Evolutionary conservation across 1,139 yeast genomes (phyloP).

Genomic region (Pichia sp.): DNA sequence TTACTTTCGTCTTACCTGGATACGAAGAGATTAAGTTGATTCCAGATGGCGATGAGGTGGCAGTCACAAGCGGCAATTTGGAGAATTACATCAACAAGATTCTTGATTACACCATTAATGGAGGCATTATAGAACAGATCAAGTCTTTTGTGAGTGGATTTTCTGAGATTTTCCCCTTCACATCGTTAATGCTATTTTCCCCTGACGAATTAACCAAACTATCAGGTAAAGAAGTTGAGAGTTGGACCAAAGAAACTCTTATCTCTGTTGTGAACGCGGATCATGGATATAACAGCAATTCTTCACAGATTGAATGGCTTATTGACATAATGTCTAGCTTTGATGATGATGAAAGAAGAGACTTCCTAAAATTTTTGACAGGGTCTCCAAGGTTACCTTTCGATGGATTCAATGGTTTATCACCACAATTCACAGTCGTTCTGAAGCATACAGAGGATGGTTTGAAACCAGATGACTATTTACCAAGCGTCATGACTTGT

Average conservation of each 20-base stretch:
- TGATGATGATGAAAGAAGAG: conserved; percentile 47
- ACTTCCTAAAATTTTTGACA: conserved; percentile 80
- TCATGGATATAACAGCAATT: conserved; percentile 80
- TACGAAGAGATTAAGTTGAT: conserved; percentile 53
- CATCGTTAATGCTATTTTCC: conserved; percentile 63
- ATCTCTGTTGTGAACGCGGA: conserved; percentile 66
- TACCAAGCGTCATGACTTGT: conserved; percentile 98
- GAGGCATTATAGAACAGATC: conserved; percentile 62
- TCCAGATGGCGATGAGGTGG: conserved; percentile 41
- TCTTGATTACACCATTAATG: conserved; percentile 52
- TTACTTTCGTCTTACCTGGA: conserved; percentile 77
- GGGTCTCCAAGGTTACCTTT: conserved; percentile 92
- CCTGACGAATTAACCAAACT: conserved; percentile 65
- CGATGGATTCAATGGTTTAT: conserved; percentile 83
- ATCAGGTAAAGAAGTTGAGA: conserved; percentile 75
- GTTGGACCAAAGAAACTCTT: conserved; percentile 72
- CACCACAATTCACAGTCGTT: conserved; percentile 85
- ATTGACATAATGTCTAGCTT: conserved; percentile 55
- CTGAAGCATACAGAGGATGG: conserved; percentile 68
- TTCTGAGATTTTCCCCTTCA: conserved; percentile 74
- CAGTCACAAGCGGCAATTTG: conserved; percentile 49
- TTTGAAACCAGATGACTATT: conserved; percentile 65
- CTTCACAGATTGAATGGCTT: conserved; percentile 53
- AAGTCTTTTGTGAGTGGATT: conserved; percentile 75
- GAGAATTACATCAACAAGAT: conserved; percentile 52